Conservation (phyloP, 768 basidiomycete species). For the Termitomyces titanicus region DNA sequence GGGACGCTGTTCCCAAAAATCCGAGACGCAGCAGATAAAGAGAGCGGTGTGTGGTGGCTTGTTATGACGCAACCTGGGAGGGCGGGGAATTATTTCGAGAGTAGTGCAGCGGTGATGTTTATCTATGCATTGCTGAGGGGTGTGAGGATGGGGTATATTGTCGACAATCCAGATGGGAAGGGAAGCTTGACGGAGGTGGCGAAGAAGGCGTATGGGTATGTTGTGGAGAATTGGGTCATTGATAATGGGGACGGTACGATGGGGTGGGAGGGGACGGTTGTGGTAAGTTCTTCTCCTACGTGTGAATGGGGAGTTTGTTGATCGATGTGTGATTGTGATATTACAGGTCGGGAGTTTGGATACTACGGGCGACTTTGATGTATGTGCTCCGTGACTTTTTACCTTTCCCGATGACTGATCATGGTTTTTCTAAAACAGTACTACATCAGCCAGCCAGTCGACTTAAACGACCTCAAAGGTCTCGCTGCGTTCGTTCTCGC, state of each 20-base stretch:
- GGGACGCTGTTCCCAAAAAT: slow-evolving; percentile 32
- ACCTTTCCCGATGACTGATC: neutral
- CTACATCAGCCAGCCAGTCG: slow-evolving; percentile 35
- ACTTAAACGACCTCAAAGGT: slow-evolving; percentile 45
- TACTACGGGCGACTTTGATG: slow-evolving; percentile 33
- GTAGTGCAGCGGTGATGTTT: slow-evolving; percentile 43
- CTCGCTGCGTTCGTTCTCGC: slow-evolving; percentile 43
- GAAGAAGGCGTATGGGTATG: slow-evolving; percentile 40
- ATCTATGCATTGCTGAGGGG: slow-evolving; percentile 43
- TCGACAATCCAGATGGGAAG: slow-evolving; percentile 28
- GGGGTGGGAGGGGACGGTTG: slow-evolving; percentile 42
- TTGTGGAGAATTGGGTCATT: slow-evolving; percentile 36
- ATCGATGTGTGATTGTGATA: neutral
- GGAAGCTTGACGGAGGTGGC: slow-evolving; percentile 30
- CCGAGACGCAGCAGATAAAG: slow-evolving; percentile 34
- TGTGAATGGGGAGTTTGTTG: neutral
- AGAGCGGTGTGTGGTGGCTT: slow-evolving; percentile 45
- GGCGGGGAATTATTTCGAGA: slow-evolving; percentile 45
- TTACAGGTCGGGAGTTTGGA: slow-evolving; percentile 39
- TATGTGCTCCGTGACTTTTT: slow-evolving; percentile 12
- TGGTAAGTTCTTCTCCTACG: slow-evolving; percentile 23
- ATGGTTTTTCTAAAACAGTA: slow-evolving; percentile 27
- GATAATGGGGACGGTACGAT: slow-evolving; percentile 40
- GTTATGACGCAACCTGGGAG: slow-evolving; percentile 46
- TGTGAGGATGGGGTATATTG: slow-evolving; percentile 37